Base-by-base conservation (phyloP, 371 early-diverging fungal species). In the Apophysomyces ossiformis region DNA sequence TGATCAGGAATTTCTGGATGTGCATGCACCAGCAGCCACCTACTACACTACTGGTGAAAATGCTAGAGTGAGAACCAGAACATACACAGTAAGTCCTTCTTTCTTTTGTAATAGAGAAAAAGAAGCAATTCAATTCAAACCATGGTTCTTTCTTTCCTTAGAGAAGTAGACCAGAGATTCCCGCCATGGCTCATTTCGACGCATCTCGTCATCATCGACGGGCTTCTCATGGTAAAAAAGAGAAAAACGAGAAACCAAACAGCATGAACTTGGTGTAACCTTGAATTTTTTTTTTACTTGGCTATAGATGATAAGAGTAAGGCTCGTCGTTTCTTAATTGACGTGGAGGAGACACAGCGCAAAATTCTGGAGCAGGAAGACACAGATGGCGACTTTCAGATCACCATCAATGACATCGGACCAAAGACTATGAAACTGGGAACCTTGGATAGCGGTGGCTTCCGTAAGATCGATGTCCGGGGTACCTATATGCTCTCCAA, bases 401-500 rank as follows among this genome's bases (percentile, higher is more conserved):
- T 97, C 67, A 97, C 96, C 3, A 79, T 97, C 41, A 86, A 90
- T 58, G 97, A 97, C 73, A 60, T 76, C 2, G 97, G 97, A 0
- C 97, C 97, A 16, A 97, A 96, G 71, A 78, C 87, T 4, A 82
- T 97, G 58, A 81, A 84, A 5, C 82, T 97, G n/a, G 93, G 93
- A 11, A 94, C 96, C 1, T 91, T 92, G 8, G 89, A 88, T 68
- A 90, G 92, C 41, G 89, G 84, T 47, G 96, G 96, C 11, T 92
- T 85, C 82, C 79, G 85, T 54, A 92, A 91, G 57, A 88, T 89
- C 57, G 93, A 93, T 63, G 83, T 97, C 50, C 88, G 95, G 21
- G 97, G 96, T 13, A 94, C 94, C 7, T 97, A 97, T 76, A 89
- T 90, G 89, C 78, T 97, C 39, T 92, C 95, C 15, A 96, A 95